Conservation (phyloP, 805 yeast species). For the Wickerhamiella kazuoi region DNA sequence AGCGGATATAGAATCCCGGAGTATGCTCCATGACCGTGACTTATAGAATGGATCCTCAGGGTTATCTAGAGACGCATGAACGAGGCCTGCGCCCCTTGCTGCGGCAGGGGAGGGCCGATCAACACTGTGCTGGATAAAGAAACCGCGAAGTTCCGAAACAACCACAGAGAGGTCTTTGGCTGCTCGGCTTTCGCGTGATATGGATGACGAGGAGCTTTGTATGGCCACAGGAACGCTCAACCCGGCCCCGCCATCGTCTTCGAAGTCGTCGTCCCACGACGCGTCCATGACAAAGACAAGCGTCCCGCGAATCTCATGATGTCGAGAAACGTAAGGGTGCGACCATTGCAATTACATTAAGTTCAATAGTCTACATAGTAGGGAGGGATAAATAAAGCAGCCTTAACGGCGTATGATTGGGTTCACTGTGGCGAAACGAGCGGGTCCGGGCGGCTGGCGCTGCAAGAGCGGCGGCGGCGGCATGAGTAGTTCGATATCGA, state of each 20-base stretch:
- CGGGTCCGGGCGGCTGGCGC: no score
- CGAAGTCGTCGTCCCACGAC: conserved; percentile 2
- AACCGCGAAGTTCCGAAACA: conserved; percentile 1
- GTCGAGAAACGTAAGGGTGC: no score
- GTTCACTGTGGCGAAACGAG: not conserved
- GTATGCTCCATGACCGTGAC: conserved; percentile 1
- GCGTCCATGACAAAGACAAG: not conserved
- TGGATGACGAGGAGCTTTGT: not conserved
- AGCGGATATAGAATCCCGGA: not conserved
- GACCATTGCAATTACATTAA: no score
- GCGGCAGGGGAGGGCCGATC: not conserved
- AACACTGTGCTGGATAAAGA: conserved; percentile 1
- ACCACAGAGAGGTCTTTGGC: conserved; percentile 1
- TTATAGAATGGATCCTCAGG: not conserved
- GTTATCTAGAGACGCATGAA: conserved; percentile 4
- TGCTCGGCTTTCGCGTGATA: conserved; percentile 1
- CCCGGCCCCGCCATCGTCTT: not conserved
- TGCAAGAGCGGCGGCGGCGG: conserved; percentile 13
- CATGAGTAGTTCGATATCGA: conserved; percentile 26
- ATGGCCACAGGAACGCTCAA: not conserved
- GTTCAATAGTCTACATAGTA: no score
- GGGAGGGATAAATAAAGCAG: no score
- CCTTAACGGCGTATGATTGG: not conserved
- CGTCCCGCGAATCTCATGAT: no score
- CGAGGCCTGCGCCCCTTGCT: conserved; percentile 2